These are phyloP conservation scores for Paramecium biaurelia DNA, from an alignment of 73 alveolate species.

Conservation along the genomic window DNA sequence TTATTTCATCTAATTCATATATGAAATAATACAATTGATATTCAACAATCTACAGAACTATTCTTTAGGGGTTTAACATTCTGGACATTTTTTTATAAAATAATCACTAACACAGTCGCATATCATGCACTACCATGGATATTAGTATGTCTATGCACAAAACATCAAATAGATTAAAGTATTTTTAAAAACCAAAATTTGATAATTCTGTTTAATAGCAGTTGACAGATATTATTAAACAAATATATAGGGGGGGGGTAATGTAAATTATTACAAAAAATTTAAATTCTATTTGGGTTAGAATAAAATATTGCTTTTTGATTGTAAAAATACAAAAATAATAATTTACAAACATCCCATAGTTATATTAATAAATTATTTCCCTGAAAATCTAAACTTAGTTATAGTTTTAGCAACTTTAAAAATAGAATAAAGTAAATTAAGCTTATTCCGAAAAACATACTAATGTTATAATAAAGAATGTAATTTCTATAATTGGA, in stretches of 20 bases:
- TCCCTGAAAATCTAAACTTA: too few relatives aligned
- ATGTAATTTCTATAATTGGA: too few relatives aligned
- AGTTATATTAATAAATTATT: too few relatives aligned
- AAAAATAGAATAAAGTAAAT: too few relatives aligned
- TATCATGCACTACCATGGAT: neutral
- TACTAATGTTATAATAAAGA: too few relatives aligned
- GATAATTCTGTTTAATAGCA: neutral
- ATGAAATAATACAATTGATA: neutral
- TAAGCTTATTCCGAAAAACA: too few relatives aligned
- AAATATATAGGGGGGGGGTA: neutral
- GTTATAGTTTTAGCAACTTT: too few relatives aligned
- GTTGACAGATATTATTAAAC: neutral
- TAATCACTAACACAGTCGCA: neutral
- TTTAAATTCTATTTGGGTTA: neutral
- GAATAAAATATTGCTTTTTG: too few relatives aligned
- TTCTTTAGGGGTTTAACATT: neutral
- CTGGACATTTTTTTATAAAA: neutral
- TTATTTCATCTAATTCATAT: neutral
- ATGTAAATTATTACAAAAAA: neutral
- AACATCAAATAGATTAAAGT: neutral
- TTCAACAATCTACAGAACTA: neutral
- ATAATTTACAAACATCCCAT: too few relatives aligned
- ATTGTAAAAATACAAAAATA: too few relatives aligned
- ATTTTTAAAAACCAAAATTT: neutral
- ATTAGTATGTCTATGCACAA: neutral